Base-by-base conservation (phyloP, 2,329 filamentous ascomycete species). In the Claviceps sp. region DNA sequence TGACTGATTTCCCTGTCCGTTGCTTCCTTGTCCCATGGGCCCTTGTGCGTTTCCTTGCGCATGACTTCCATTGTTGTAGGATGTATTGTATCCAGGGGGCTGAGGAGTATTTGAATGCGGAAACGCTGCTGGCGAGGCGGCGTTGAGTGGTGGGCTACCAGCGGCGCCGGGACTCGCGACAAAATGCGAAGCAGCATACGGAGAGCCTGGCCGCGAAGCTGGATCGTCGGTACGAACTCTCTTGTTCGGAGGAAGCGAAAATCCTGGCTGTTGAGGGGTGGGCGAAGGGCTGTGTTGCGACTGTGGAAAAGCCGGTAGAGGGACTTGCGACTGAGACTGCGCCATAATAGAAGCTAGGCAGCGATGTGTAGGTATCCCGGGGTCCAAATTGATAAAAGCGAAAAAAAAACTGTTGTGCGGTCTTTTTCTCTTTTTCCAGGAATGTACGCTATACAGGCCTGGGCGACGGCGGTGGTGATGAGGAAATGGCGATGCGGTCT, bases 201-300 rank as follows among this genome's bases (percentile, higher is more conserved):
- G 79, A 37, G 81, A 85, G 49, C 71, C 74, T 53, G 84, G 82
- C 58, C 84, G 82, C 30, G 85, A 82, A n/a, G 75, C 70, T 37
- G 82, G 78, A 53, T 82, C 82, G 49, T 84, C 64, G 78, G 83
- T 64, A 55, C 65, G 62, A 30, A 63, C 59, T 61, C 86, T 79
- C 71, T 93, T 91, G 54, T 78, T 79, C 16, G 87, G 82, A 48
- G 85, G 85, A 48, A 84, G 78, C 54, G 67, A 62, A 60, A 68
- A 84, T 50, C 67, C 69, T 16, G 74, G 69, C 56, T 78, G 76
- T 36, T 75, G 72, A 22, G 76, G 71, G 48, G 72, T 76, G 45
- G 84, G 81, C 24, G 84, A 83, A 24, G 81, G 76, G 38, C 77
- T 75, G 48, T 75, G 75, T 53, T 79, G 82, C 34, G 78, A 75